phyloP scores from a whole-genome alignment of 805 yeast species.

The Saturnispora kantuleensis region DNA sequence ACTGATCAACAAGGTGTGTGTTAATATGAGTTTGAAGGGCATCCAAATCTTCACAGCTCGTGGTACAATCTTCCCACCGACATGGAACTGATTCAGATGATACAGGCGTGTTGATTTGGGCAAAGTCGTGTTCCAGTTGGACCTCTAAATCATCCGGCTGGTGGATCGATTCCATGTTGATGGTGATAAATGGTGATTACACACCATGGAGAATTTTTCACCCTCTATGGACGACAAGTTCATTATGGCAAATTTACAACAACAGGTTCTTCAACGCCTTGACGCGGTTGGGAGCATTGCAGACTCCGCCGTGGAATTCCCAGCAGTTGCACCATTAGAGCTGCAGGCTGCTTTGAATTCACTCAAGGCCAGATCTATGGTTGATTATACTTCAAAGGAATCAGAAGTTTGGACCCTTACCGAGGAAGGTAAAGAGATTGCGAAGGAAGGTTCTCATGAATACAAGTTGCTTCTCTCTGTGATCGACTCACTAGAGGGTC shows the following conservation, averaged over 20 bases:
- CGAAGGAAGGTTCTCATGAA: slow-evolving; percentile 83
- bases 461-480: slow-evolving; percentile 68
- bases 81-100: slow-evolving; percentile 17
- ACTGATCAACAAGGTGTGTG: slow-evolving; percentile 30
- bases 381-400: slow-evolving; percentile 63
- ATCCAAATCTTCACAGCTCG: slow-evolving; percentile 25
- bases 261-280: slow-evolving; percentile 52
- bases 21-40: slow-evolving; percentile 31
- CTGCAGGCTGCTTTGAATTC: slow-evolving; percentile 82
- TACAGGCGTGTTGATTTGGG: background rate
- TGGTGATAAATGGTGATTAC: background rate
- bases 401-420: slow-evolving; percentile 68
- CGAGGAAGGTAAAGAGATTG: slow-evolving; percentile 72
- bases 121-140: background rate
- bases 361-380: slow-evolving; percentile 73
- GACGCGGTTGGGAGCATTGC: slow-evolving; percentile 52
- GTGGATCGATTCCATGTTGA: too few relatives aligned
- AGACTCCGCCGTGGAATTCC: slow-evolving; percentile 62
- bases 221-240: too few relatives aligned
- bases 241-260: slow-evolving; percentile 60
- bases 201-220: slow-evolving; percentile 1
- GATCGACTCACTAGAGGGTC: slow-evolving; percentile 61
- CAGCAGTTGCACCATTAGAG: slow-evolving; percentile 50
- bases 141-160: slow-evolving; percentile 4
- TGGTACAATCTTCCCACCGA: slow-evolving; percentile 30